phyloP scores from a whole-genome alignment of 2,329 filamentous ascomycete genomes.

The Aulographum hederae region DNA sequence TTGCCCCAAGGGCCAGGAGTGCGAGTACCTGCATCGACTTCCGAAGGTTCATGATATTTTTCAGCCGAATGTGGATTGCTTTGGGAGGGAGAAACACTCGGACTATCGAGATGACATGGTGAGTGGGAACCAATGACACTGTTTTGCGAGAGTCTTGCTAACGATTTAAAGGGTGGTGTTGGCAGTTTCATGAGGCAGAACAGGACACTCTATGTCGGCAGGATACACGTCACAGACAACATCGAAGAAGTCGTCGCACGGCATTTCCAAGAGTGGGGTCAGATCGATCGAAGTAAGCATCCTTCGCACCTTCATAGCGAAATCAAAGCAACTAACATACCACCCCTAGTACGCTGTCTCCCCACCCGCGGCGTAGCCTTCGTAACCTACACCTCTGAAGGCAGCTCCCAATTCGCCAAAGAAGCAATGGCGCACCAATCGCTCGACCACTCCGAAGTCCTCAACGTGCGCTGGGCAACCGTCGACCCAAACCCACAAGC shows the following conservation, averaged over 20 bases:
- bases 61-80: constrained; percentile 88
- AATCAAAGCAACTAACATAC: no score
- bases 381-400: constrained; percentile 79
- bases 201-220: constrained; percentile 77
- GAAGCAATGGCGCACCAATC: constrained; percentile 93
- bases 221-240: constrained; percentile 90
- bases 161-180: no score
- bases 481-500: constrained; percentile 91
- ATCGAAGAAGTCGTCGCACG: constrained; percentile 91
- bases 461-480: constrained; percentile 96
- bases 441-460: constrained; percentile 75
- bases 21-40: constrained; percentile 80
- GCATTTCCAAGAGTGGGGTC: constrained; percentile 94
- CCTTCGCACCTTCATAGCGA: neutral
- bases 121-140: no score
- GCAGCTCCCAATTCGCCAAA: constrained; percentile 28
- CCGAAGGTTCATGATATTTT: constrained; percentile 78
- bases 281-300: constrained; percentile 52
- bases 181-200: constrained; percentile 90
- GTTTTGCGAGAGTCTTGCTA: no score
- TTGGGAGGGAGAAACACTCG: constrained; percentile 78
- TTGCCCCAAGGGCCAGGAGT: constrained; percentile 77
- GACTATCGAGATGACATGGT: constrained; percentile 97
- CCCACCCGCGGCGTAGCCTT: constrained; percentile 85
- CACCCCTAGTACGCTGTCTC: constrained; percentile 47